Evolutionary conservation across 352 stramenopile genomes (phyloP).

Genomic region (Discostella stelligera): DNA sequence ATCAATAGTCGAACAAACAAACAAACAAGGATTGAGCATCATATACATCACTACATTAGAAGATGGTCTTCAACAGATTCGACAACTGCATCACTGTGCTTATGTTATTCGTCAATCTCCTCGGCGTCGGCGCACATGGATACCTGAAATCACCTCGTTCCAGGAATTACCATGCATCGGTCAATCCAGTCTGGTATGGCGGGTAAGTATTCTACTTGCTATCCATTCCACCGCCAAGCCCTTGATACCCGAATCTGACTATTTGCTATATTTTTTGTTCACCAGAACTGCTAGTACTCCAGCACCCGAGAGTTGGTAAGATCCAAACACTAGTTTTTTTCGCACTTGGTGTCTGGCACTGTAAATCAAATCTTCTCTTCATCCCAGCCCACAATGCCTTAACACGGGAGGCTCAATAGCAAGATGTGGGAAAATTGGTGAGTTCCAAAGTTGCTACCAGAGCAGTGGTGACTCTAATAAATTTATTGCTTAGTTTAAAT

Average conservation of each 20-base stretch:
- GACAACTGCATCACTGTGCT: constrained; percentile 14
- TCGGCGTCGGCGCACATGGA: constrained; percentile 30
- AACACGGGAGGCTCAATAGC: constrained; percentile 57
- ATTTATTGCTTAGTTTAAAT: neutral
- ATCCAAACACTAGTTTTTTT: neutral
- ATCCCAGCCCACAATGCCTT: constrained; percentile 39
- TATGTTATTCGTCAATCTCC: constrained; percentile 15
- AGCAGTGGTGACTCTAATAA: neutral
- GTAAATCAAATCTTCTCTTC: neutral
- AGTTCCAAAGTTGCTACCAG: neutral
- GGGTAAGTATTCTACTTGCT: neutral
- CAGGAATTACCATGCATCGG: constrained; percentile 45
- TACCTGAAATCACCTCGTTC: constrained; percentile 55
- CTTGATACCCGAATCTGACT: neutral
- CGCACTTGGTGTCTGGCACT: too few species aligned
- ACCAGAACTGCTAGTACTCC: constrained; percentile 10
- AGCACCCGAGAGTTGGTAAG: constrained; percentile 21
- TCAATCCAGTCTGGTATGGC: constrained; percentile 37
- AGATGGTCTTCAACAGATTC: neutral
- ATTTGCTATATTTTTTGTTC: neutral
- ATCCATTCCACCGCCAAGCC: neutral
- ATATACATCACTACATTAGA: neutral
- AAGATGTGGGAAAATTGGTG: constrained; percentile 49
- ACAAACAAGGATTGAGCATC: neutral
- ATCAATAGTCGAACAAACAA: neutral